A percentile compares a stretch with the other conserved stretches of the same genome.
Conservation (phyloP, 139 green algal species). For the Tetraselmis striata region DNA sequence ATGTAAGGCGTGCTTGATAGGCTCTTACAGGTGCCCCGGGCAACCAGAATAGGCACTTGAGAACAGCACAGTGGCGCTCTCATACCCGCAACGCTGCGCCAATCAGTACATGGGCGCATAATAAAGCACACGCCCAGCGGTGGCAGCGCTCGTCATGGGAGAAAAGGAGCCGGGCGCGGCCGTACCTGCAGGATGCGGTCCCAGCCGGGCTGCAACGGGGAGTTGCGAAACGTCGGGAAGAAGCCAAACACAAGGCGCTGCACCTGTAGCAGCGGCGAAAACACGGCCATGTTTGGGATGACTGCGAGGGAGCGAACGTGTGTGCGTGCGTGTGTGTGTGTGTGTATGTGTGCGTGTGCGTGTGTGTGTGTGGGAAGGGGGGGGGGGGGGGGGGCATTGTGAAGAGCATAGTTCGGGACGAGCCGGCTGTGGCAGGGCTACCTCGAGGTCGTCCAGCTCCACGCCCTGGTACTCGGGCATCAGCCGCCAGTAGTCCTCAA, state of each 20-base stretch:
- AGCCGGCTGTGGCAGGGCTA: no score
- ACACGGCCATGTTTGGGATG: background rate
- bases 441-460: constrained; percentile 55
- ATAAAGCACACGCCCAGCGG: no score
- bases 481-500: constrained; percentile 89
- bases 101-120: no score
- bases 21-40: no score
- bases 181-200: constrained; percentile 57
- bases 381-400: no score
- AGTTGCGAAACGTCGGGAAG: constrained; percentile 89
- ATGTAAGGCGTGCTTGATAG: no score
- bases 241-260: constrained; percentile 88
- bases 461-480: constrained; percentile 85
- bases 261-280: constrained; percentile 18
- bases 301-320: background rate
- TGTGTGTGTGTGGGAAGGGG: background rate
- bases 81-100: no score
- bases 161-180: no score
- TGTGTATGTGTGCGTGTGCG: background rate
- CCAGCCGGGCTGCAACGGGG: constrained; percentile 69
- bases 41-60: no score
- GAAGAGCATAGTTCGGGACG: no score
- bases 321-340: background rate
- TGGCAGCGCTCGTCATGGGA: no score
- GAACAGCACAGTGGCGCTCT: no score